These are phyloP conservation scores for Cercophora sp. DNA, from an alignment of 495 filamentous ascomycete species.

Conservation along the genomic window DNA sequence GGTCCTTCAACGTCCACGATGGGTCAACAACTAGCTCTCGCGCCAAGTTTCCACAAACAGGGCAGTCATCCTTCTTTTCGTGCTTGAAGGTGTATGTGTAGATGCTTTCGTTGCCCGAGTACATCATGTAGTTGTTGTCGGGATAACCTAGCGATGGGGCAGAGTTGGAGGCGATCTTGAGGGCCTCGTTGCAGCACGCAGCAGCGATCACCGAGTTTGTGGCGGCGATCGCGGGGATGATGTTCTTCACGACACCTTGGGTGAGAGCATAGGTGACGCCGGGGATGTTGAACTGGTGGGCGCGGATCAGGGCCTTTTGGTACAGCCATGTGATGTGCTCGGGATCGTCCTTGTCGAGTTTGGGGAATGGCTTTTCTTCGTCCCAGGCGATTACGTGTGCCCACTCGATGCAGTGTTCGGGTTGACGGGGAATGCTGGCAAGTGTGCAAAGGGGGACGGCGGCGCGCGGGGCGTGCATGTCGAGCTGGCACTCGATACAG, in stretches of 20 bases:
- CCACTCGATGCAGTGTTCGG: constrained; percentile 99
- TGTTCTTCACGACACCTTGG: constrained; percentile 98
- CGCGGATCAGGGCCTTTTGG: constrained; percentile 74
- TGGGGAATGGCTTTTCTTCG: constrained; percentile 56
- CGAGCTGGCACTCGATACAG: constrained; percentile 97
- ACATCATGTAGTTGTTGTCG: constrained; percentile 93
- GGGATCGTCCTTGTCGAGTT: constrained; percentile 91
- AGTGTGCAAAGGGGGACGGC: constrained; percentile 96
- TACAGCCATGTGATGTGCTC: constrained; percentile 98
- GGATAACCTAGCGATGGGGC: constrained; percentile 65
- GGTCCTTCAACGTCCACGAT: constrained; percentile 71
- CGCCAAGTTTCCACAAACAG: constrained; percentile 83
- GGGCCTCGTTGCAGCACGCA: constrained; percentile 90
- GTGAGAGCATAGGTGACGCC: constrained; percentile 97
- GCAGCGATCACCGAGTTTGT: constrained; percentile 97
- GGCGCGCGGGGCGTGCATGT: constrained; percentile 92
- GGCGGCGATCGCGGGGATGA: constrained; percentile 96
- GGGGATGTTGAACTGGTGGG: constrained; percentile 81
- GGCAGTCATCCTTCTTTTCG: constrained; percentile 86
- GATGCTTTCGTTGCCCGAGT: constrained; percentile 87
- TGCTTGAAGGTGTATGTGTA: constrained; percentile 97
- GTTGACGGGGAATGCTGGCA: constrained; percentile 93
- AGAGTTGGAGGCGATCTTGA: constrained; percentile 82
- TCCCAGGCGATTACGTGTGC: constrained; percentile 78
- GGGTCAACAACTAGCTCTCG: constrained; percentile 67